Conservation (phyloP, 768 basidiomycete genomes). For the Amanita brunnescens region DNA sequence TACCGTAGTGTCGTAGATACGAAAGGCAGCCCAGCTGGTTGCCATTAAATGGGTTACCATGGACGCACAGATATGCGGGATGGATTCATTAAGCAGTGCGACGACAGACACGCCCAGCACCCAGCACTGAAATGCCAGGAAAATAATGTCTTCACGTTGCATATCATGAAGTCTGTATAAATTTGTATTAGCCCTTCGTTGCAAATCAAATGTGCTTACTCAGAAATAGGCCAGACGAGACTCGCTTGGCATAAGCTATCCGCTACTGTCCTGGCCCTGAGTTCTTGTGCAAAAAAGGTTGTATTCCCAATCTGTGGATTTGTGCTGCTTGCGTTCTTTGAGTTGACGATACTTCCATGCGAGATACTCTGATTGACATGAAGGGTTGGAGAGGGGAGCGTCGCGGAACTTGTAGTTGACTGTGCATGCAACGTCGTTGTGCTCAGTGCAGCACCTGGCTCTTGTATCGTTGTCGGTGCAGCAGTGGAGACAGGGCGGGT, state of each 20-base stretch:
- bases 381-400: not conserved
- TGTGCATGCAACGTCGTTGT: not conserved
- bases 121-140: conserved; percentile 76
- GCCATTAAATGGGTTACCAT: conserved; percentile 66
- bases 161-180: conserved; percentile 53
- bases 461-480: not conserved
- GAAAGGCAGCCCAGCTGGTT: conserved; percentile 65
- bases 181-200: conserved; percentile 1
- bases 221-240: conserved; percentile 47
- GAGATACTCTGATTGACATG: not conserved
- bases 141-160: conserved; percentile 69
- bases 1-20: conserved; percentile 48
- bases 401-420: not conserved
- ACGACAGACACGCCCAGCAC: conserved; percentile 70
- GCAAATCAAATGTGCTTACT: conserved; percentile 33
- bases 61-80: conserved; percentile 71
- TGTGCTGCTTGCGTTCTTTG: not conserved
- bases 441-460: not conserved
- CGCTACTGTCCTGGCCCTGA: conserved; percentile 18
- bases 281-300: not conserved
- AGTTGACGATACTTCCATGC: not conserved
- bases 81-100: conserved; percentile 67
- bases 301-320: not conserved
- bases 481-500: not conserved
- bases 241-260: conserved; percentile 38